Evolutionary conservation across 163 green algal species (phyloP), one percentile per base, ranked within the genome.

Genomic region (Scenedesmus sp.): DNA sequence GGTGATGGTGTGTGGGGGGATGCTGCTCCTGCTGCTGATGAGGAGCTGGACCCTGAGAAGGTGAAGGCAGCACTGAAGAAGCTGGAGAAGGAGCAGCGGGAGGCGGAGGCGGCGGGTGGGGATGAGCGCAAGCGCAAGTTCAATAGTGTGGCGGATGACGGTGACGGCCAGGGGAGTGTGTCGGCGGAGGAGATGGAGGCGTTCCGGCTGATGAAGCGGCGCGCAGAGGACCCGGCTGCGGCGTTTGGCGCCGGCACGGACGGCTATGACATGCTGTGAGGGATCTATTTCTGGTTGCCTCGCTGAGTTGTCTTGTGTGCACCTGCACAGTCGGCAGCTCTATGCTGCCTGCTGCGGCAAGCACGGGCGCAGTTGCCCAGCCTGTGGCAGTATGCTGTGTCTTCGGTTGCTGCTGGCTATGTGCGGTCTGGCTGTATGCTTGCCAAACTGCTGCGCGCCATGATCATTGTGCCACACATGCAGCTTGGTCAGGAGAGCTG

Each of bases 111-210:
- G 79, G 91, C 66, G 91, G 93, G 97, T 12, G 94, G 94, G 1
- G 97, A 98, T 79, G 95, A 97, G 59, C 91, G 94, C 57, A 99
- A 98, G 93, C 94, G 96, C 54, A 96, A 96, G 91, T 99, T 97
- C 95, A 98, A 99, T 91, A 94, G 81, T 6, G 52, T 95, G 4
- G 94, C 85, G 20, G 92, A 46, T 52, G 87, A 94, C 23, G 81
- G 74, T 3, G 84, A 92, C 55, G 91, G 94, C 8, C 95, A 88
- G 6, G 87, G 87, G 0, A 93, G 96, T 13, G 94, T 98, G 70
- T 98, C 96, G 2, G 92, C 95, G 34, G 98, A 99, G 94, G 97
- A 99, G 88, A 99, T 99, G 98, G 98, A 99, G 95, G 98, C 98
- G 1, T 99, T 99, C 94, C 94, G 93, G 82, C 88, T 96, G 18